Base-by-base conservation (phyloP, 345 rosid species). In the Citrus hindsii region DNA sequence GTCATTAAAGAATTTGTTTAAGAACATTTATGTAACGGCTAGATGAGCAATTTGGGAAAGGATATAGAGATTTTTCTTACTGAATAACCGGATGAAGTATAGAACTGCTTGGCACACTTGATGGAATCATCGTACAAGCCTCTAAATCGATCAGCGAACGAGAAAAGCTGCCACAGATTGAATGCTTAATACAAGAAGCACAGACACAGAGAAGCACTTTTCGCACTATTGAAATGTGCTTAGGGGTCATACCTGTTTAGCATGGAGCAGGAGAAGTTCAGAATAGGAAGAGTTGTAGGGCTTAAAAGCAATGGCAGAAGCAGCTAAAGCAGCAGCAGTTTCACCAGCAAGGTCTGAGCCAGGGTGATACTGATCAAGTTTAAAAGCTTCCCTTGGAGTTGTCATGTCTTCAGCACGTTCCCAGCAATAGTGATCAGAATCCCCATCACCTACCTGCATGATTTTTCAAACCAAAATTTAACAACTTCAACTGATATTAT, bases 321-420 rank as follows among this genome's bases (percentile, higher is more conserved):
- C 93, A 25, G 97, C 98, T 74, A 93, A 80, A 24, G 98, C 95
- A 18, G 95, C 95, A 14, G 97, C 91, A 6, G 95, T 93, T 88
- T 93, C 98, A 37, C 85, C 95, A 0, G 97, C 94, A 40, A 95
- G 83, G 81, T 95, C 97, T 0, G 98, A 93, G 22, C 97, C 97
- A 32, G 95, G 98, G 78, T 89, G 86, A 27, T 87, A 71, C 24
- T 78, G 78, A 76, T 95, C 97, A 32, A 95, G 80, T 85, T 88
- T 93, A 82, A 87, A 93, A 61, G 94, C 94, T 3, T 88, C 84
- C 76, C 98, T 86, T 30, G 94, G 87, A 71, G 97, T 95, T 65
- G 94, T 93, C 98, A 95, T 93, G 84, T 95, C 98, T 77, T 95
- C 98, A 0, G 97, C 84, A 10, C 98, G 76, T 83, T 93, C 91